Percentiles rank a stretch among this genome's conserved stretches.
Conservation (phyloP, 306 rosid species). For the Medicago arabica region DNA sequence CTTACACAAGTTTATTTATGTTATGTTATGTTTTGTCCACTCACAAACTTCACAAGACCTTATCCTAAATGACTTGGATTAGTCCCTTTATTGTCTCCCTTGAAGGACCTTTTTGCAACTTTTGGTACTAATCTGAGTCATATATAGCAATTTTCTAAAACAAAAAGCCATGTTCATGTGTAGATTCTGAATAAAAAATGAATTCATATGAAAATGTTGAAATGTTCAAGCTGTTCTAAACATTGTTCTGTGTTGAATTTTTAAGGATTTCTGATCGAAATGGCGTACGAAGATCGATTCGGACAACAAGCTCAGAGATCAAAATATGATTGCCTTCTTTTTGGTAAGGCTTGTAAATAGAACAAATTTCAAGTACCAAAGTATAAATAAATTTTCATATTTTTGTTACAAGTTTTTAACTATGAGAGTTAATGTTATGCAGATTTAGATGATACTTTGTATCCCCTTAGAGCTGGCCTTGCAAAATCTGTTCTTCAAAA, state of each 20-base stretch:
- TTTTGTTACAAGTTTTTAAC: conserved; percentile 14
- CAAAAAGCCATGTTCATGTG: conserved; percentile 37
- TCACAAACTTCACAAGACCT: conserved; percentile 53
- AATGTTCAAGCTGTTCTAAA: conserved; percentile 39
- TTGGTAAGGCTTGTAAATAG: conserved; percentile 62
- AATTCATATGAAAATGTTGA: conserved; percentile 42
- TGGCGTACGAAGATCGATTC: conserved; percentile 76
- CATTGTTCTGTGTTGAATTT: conserved; percentile 35
- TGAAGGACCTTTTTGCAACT: conserved; percentile 33
- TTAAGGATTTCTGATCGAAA: conserved; percentile 52
- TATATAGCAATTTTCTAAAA: conserved; percentile 29
- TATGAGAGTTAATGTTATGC: conserved; percentile 41
- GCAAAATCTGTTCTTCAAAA: conserved; percentile 67
- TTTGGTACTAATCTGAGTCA: conserved; percentile 64
- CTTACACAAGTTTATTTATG: conserved; percentile 39
- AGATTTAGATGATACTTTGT: conserved; percentile 97
- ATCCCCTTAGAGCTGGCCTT: conserved; percentile 83
- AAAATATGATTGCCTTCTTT: conserved; percentile 89
- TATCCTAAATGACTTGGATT: conserved; percentile 45
- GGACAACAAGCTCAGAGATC: conserved; percentile 73
- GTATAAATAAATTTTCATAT: conserved; percentile 18
- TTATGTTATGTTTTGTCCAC: conserved; percentile 54
- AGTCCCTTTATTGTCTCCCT: conserved; percentile 36
- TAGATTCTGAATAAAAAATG: conserved; percentile 39
- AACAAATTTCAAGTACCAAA: conserved; percentile 10